Evolutionary conservation across 2,329 filamentous ascomycete genomes (phyloP).

Genomic region (Penicillium sp.): DNA sequence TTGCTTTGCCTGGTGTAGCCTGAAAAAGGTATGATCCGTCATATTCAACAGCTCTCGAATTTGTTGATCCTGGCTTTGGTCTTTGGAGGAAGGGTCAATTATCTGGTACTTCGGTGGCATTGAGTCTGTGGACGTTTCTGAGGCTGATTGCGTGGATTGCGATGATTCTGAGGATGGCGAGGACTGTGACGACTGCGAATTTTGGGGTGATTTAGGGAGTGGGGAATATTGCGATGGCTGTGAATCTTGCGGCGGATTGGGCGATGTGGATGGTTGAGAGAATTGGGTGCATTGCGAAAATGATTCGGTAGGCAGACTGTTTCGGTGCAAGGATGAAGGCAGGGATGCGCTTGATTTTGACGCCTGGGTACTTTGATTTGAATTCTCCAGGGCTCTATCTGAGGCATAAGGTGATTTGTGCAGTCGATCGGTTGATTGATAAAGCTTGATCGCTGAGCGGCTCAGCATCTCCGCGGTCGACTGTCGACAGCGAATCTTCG

Average conservation of each 20-base stretch:
- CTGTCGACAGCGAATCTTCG: slow-evolving; percentile 15
- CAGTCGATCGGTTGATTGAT: slow-evolving; percentile 16
- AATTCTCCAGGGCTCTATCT: background rate
- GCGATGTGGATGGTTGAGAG: background rate
- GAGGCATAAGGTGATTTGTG: background rate
- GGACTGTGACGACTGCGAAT: background rate
- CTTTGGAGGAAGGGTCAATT: slow-evolving; percentile 7
- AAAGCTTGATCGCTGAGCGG: slow-evolving; percentile 13
- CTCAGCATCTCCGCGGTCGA: slow-evolving; percentile 13
- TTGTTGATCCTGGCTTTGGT: slow-evolving; percentile 15
- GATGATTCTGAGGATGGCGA: slow-evolving; percentile 4
- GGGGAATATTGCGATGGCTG: background rate
- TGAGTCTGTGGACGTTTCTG: background rate
- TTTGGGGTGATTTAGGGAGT: background rate
- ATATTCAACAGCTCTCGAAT: slow-evolving; percentile 9
- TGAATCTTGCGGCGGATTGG: background rate
- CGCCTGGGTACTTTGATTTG: background rate
- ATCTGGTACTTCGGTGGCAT: slow-evolving; percentile 1
- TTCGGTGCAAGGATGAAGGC: background rate
- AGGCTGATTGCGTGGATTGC: background rate
- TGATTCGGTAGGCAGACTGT: background rate
- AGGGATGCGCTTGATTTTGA: background rate
- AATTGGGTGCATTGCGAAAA: background rate
- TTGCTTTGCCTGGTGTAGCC: slow-evolving; percentile 8
- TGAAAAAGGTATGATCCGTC: slow-evolving; percentile 7